Percentiles rank a stretch among this genome's conserved stretches.
Evolutionary conservation across 768 basidiomycete species (phyloP).

Genomic region (Suillus sp.): DNA sequence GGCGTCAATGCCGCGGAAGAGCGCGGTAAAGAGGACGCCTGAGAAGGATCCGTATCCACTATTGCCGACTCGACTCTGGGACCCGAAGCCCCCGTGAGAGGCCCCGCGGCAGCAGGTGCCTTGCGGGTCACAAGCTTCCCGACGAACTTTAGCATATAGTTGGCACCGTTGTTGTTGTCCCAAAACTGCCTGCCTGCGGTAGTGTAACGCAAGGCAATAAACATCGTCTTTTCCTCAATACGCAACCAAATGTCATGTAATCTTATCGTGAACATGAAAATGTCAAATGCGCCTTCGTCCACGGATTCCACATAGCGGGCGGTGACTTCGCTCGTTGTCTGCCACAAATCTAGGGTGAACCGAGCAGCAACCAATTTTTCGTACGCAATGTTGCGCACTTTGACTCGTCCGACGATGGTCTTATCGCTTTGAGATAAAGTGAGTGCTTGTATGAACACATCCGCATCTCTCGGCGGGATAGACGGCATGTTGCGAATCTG

Average conservation of each 20-base stretch:
- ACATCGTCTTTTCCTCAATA: slow-evolving; percentile 82
- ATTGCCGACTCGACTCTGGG: slow-evolving; percentile 38
- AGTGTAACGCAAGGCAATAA: slow-evolving; percentile 73
- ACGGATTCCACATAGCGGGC: slow-evolving; percentile 62
- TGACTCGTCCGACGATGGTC: slow-evolving; percentile 69
- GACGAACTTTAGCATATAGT: slow-evolving; percentile 78
- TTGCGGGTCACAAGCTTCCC: slow-evolving; percentile 26
- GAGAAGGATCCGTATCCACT: slow-evolving; percentile 23
- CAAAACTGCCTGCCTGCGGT: slow-evolving; percentile 79
- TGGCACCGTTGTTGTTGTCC: slow-evolving; percentile 85
- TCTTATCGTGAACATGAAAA: slow-evolving; percentile 76
- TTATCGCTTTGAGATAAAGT: slow-evolving; percentile 52
- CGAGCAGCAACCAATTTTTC: slow-evolving; percentile 86
- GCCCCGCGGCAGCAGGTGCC: slow-evolving; percentile 35
- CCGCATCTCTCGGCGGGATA: slow-evolving; percentile 37
- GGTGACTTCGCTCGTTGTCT: slow-evolving; percentile 91
- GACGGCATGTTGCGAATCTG: slow-evolving; percentile 68
- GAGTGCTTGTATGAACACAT: slow-evolving; percentile 58
- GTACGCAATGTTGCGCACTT: slow-evolving; percentile 85
- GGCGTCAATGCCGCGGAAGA: slow-evolving; percentile 29
- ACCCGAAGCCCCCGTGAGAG: slow-evolving; percentile 58
- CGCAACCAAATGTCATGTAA: slow-evolving; percentile 75
- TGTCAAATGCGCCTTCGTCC: slow-evolving; percentile 50
- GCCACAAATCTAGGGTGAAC: slow-evolving; percentile 95
- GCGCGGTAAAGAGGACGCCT: slow-evolving; percentile 18